Percentiles rank a stretch among this genome's conserved stretches.
phyloP scores from a whole-genome alignment of 352 stramenopile genomes.

The Globisporangium perplexum region DNA sequence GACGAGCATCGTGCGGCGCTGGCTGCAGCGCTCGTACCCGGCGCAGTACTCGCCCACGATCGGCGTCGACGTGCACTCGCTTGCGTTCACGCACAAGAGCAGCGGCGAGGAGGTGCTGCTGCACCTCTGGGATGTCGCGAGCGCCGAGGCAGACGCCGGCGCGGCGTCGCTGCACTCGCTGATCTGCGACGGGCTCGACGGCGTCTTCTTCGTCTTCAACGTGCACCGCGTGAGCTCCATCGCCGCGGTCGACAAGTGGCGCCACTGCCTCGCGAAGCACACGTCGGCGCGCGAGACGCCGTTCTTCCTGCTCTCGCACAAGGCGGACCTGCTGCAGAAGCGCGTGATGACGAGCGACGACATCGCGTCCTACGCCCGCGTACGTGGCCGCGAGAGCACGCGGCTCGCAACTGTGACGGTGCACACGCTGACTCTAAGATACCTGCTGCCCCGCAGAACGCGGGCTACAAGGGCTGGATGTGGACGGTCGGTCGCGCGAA shows the following conservation, averaged over 20 bases:
- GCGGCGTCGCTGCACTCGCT: conserved; percentile 63
- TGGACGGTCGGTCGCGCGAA: conserved; percentile 74
- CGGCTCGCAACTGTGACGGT: no score
- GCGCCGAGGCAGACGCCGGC: conserved; percentile 55
- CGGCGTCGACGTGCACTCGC: conserved; percentile 63
- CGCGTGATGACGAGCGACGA: conserved; percentile 84
- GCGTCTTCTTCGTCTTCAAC: conserved; percentile 88
- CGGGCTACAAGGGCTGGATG: conserved; percentile 76
- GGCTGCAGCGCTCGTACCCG: conserved; percentile 67
- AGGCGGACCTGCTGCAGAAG: conserved; percentile 80
- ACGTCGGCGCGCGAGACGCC: conserved; percentile 69
- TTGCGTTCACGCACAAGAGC: conserved; percentile 34
- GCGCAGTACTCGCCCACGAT: conserved; percentile 70
- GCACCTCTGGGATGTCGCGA: conserved; percentile 77
- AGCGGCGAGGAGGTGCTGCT: conserved; percentile 37
- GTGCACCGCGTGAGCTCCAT: conserved; percentile 85
- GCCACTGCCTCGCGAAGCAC: conserved; percentile 61
- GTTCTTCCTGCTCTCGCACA: conserved; percentile 79
- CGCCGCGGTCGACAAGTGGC: conserved; percentile 80
- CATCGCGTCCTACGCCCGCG: conserved; percentile 68
- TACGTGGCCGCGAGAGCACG: no score
- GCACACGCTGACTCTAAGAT: no score
- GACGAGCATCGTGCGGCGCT: conserved; percentile 73
- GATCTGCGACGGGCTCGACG: conserved; percentile 72
- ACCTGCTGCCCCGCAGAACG: conserved; percentile 42